These are phyloP conservation scores for Peronosclerospora sorghi DNA, from an alignment of 352 stramenopile species.

Conservation along the genomic window DNA sequence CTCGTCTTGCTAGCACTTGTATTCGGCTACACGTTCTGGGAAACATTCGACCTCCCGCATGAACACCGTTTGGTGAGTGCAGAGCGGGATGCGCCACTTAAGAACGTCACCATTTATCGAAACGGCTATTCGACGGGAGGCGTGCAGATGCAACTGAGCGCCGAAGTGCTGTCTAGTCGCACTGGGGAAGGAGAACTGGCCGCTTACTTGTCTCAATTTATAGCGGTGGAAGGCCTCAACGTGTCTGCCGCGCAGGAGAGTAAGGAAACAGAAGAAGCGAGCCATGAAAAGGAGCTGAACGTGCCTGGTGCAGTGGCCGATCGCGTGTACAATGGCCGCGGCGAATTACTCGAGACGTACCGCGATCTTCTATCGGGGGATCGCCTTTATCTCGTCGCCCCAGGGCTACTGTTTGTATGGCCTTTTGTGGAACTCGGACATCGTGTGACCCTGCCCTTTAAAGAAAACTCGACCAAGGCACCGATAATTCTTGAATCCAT, in stretches of 20 bases:
- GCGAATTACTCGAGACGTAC: conserved; percentile 40
- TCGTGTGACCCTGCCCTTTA: conserved; percentile 40
- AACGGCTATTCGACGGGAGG: conserved; percentile 72
- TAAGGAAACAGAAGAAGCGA: conserved; percentile 1
- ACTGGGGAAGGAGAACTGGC: conserved; percentile 38
- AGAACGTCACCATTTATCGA: conserved; percentile 66
- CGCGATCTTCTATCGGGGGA: conserved; percentile 41
- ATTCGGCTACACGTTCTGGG: conserved; percentile 35
- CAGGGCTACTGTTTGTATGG: conserved; percentile 60
- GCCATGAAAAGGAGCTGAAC: conserved; percentile 12
- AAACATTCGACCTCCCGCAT: conserved; percentile 57
- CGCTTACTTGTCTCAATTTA: conserved; percentile 72
- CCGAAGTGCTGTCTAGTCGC: conserved; percentile 32
- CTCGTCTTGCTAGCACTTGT: conserved; percentile 26
- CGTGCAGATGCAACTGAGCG: conserved; percentile 57
- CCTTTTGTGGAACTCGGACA: conserved; percentile 76
- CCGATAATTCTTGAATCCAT: conserved; percentile 66
- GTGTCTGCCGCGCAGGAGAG: conserved; percentile 8
- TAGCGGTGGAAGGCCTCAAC: conserved; percentile 45
- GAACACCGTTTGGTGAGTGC: conserved; percentile 38
- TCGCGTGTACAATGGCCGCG: conserved; percentile 61
- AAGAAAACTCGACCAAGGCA: conserved; percentile 43
- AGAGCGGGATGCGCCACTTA: conserved; percentile 23
- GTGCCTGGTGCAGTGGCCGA: conserved; percentile 36
- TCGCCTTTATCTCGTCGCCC: conserved; percentile 63